phyloP scores from a whole-genome alignment of 768 basidiomycete genomes.

The Calocybe indica region DNA sequence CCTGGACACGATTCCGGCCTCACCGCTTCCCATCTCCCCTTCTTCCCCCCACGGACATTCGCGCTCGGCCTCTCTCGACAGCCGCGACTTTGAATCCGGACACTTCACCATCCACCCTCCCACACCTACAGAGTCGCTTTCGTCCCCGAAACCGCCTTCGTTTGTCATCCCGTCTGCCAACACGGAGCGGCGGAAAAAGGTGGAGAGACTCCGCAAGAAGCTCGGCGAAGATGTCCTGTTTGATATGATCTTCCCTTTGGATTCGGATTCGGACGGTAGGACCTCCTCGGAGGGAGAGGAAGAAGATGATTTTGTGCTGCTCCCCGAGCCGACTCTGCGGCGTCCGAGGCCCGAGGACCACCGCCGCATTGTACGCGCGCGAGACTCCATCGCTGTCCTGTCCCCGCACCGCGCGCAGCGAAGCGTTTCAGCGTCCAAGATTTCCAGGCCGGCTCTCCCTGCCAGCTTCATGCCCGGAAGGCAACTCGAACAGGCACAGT shows the following conservation, averaged over 20 bases:
- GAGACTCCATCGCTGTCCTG: background rate
- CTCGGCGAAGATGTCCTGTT: constrained; percentile 61
- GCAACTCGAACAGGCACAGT: no score
- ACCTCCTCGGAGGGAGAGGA: no score
- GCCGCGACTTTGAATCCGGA: constrained; percentile 1
- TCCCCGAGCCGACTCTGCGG: no score
- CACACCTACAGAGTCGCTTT: constrained; percentile 12
- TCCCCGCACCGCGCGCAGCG: background rate
- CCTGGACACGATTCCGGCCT: constrained; percentile 24
- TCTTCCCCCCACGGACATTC: constrained; percentile 8
- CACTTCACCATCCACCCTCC: constrained; percentile 17
- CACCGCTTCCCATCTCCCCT: constrained; percentile 12
- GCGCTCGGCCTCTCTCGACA: background rate
- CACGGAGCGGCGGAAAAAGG: constrained; percentile 44
- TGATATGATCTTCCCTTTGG: constrained; percentile 51
- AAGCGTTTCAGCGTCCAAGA: no score
- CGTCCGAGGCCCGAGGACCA: no score
- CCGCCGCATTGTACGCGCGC: background rate
- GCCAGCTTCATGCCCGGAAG: no score
- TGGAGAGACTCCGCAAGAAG: constrained; percentile 56
- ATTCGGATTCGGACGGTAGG: background rate
- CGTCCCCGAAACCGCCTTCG: constrained; percentile 24
- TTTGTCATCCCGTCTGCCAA: constrained; percentile 37
- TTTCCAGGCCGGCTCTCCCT: background rate
- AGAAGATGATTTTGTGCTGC: no score